These are phyloP conservation scores for Macroventuria anomochaeta DNA, from an alignment of 2,329 filamentous ascomycete species.

Conservation along the genomic window DNA sequence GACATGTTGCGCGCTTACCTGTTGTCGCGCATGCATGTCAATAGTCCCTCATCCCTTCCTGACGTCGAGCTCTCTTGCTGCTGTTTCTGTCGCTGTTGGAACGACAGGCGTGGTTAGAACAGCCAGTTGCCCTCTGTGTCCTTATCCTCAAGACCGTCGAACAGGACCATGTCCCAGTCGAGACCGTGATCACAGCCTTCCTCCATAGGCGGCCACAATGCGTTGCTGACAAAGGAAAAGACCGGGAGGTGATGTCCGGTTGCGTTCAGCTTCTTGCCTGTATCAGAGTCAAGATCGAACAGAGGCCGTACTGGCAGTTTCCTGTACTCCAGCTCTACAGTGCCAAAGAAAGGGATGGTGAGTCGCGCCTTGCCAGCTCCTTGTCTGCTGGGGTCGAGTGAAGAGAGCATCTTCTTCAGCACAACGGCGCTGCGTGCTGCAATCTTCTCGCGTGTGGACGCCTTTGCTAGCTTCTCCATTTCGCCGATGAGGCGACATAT, in stretches of 20 bases:
- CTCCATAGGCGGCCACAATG: slow-evolving; percentile 38
- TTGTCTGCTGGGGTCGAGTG: slow-evolving; percentile 39
- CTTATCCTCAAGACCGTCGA: slow-evolving; percentile 44
- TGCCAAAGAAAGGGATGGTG: slow-evolving; percentile 46
- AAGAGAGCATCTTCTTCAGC: slow-evolving; percentile 44
- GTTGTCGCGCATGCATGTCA: background rate
- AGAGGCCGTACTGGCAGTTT: slow-evolving; percentile 36
- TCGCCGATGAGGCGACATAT: slow-evolving; percentile 44
- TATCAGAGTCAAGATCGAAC: slow-evolving; percentile 42
- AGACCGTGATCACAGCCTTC: slow-evolving; percentile 21
- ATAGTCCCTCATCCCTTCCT: background rate
- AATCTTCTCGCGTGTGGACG: slow-evolving; percentile 43
- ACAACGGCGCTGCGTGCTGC: slow-evolving; percentile 41
- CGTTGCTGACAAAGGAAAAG: slow-evolving; percentile 45
- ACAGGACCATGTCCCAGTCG: slow-evolving; percentile 47
- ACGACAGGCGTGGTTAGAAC: slow-evolving; percentile 17
- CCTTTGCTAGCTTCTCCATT: slow-evolving; percentile 44
- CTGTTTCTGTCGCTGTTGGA: background rate
- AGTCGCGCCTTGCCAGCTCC: slow-evolving; percentile 29
- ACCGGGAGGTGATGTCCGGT: slow-evolving; percentile 37
- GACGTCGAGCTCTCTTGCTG: background rate
- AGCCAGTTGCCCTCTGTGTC: slow-evolving; percentile 47
- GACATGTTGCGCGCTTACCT: background rate
- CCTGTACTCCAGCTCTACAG: slow-evolving; percentile 39
- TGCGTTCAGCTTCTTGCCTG: slow-evolving; percentile 35